phyloP scores from a whole-genome alignment of 495 filamentous ascomycete genomes.

The Aspergillus steynii region DNA sequence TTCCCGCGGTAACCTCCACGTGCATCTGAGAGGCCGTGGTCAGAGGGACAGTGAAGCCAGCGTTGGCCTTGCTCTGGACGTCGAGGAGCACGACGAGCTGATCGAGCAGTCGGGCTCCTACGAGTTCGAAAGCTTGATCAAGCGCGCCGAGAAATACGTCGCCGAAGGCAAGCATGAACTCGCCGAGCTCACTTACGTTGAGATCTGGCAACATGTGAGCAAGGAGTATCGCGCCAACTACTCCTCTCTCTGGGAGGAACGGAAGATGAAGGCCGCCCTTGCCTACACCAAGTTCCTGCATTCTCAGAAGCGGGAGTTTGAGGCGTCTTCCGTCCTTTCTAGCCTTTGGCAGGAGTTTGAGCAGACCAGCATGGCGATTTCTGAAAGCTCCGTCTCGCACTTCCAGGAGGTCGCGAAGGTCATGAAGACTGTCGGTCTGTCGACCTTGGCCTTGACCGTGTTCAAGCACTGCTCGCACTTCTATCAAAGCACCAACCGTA shows the following conservation, averaged over 20 bases:
- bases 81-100: constrained; percentile 21
- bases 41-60: constrained; percentile 13
- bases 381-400: constrained; percentile 30
- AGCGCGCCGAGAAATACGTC: constrained; percentile 22
- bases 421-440: constrained; percentile 40
- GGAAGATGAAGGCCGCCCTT: constrained; percentile 32
- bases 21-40: constrained; percentile 13
- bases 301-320: constrained; percentile 32
- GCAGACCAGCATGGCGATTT: constrained; percentile 24
- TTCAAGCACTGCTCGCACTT: constrained; percentile 38
- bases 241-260: constrained; percentile 34
- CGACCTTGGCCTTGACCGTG: constrained; percentile 34
- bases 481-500: constrained; percentile 27
- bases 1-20: constrained; percentile 7
- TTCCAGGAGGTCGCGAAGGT: constrained; percentile 37
- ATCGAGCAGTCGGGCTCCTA: constrained; percentile 10
- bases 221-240: constrained; percentile 30
- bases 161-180: constrained; percentile 25
- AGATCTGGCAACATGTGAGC: constrained; percentile 40
- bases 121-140: constrained; percentile 18
- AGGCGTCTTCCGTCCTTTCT: constrained; percentile 37
- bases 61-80: constrained; percentile 18
- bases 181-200: constrained; percentile 38
- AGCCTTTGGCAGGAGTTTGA: constrained; percentile 42
- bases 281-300: constrained; percentile 38